Percentiles rank a stretch among this genome's conserved stretches.
Evolutionary conservation across 768 basidiomycete species (phyloP).

Genomic region (Phylloporus rhodoxanthus): DNA sequence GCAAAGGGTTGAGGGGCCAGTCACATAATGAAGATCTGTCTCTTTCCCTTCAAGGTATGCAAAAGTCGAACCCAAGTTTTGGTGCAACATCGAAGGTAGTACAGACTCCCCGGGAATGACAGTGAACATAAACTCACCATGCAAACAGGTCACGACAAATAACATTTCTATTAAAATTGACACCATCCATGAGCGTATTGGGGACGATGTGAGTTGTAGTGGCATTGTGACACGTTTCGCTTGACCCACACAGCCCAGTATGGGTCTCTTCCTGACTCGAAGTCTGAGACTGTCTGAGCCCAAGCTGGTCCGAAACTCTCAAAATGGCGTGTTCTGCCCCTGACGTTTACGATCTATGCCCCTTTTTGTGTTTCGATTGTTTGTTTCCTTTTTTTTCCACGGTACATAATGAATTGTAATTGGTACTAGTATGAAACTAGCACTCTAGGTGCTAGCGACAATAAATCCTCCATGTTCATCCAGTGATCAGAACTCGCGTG

Average conservation of each 20-base stretch:
- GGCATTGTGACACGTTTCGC: not conserved
- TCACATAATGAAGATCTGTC: slow-evolving; percentile 25
- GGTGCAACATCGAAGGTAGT: slow-evolving; percentile 16
- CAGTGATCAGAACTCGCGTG: no score
- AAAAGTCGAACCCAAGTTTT: slow-evolving; percentile 15
- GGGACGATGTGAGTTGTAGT: slow-evolving; percentile 34
- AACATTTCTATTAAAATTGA: slow-evolving; percentile 62
- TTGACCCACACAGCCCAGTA: slow-evolving; percentile 13
- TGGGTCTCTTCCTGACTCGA: slow-evolving; percentile 9
- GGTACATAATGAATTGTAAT: not conserved
- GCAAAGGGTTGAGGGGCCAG: slow-evolving; percentile 40
- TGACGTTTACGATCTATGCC: not conserved
- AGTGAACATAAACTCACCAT: not conserved
- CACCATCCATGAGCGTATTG: slow-evolving; percentile 50
- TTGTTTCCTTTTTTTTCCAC: not conserved
- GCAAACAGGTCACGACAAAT: slow-evolving; percentile 29
- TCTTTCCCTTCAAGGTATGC: slow-evolving; percentile 26
- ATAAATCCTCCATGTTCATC: no score
- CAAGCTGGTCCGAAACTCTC: no score
- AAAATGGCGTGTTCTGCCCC: not conserved
- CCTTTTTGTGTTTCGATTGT: not conserved
- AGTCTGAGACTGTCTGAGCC: slow-evolving; percentile 16
- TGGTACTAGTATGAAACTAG: no score
- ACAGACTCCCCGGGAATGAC: not conserved
- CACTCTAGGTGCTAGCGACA: no score